These are phyloP conservation scores for Dothistroma pini DNA, from an alignment of 2,329 filamentous ascomycete genomes.

Conservation along the genomic window DNA sequence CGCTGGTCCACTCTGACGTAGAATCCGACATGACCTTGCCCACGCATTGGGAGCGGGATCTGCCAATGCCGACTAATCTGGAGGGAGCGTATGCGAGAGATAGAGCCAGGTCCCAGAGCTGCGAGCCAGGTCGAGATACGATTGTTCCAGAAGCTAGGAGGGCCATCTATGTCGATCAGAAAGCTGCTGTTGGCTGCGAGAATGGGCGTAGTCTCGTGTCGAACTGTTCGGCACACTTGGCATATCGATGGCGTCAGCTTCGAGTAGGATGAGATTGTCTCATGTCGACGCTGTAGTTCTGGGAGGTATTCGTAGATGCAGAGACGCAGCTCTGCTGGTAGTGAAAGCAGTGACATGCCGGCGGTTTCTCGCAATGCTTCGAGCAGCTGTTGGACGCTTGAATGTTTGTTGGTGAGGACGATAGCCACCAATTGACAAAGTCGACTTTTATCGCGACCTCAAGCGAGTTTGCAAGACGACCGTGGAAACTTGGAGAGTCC, in stretches of 20 bases:
- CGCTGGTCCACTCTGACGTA: conserved; percentile 24
- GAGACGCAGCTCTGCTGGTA: conserved; percentile 21
- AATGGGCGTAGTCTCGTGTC: conserved; percentile 26
- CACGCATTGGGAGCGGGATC: conserved; percentile 19
- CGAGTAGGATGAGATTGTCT: conserved; percentile 17
- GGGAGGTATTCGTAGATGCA: conserved; percentile 24
- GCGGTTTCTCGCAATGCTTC: not conserved
- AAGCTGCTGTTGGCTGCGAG: conserved; percentile 23
- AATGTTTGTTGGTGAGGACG: no score
- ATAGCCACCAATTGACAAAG: no score
- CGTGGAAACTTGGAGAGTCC: no score
- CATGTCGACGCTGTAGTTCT: conserved; percentile 12
- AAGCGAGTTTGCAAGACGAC: no score
- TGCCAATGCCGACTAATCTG: conserved; percentile 28
- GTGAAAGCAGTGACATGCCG: conserved; percentile 17
- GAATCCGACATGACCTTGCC: conserved; percentile 30
- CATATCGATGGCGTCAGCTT: conserved; percentile 25
- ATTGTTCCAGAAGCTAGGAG: conserved; percentile 6
- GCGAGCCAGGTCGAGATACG: conserved; percentile 20
- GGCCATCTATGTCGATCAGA: conserved; percentile 21
- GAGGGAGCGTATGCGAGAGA: conserved; percentile 20
- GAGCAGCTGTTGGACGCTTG: no score
- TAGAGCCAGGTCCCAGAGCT: conserved; percentile 9
- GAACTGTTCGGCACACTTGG: conserved; percentile 17
- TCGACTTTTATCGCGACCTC: no score